These are phyloP conservation scores for Wickerhamia fluorescens DNA, from an alignment of 805 yeast genomes.

Conservation along the genomic window DNA sequence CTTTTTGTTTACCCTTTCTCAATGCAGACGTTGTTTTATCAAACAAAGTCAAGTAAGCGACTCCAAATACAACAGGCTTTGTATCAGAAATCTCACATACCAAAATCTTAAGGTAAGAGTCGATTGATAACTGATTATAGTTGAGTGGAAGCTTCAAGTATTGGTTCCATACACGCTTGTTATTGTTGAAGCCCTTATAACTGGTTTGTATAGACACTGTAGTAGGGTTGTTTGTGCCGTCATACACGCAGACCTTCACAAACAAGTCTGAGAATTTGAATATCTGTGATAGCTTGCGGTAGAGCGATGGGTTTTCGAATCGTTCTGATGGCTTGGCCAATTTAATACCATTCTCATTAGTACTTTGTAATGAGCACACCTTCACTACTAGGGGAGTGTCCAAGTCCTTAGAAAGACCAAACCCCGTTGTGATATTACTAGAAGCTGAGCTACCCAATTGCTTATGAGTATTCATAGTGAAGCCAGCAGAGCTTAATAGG, in stretches of 20 bases:
- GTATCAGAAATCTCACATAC: conserved; percentile 65
- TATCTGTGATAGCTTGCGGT: conserved; percentile 25
- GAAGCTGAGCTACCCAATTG: background rate
- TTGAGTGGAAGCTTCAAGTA: conserved; percentile 69
- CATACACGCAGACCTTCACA: conserved; percentile 24
- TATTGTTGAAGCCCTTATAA: conserved; percentile 25
- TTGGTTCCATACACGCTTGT: conserved; percentile 55
- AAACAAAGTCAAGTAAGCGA: conserved; percentile 54
- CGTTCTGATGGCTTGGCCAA: conserved; percentile 25
- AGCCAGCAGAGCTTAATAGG: too few species aligned
- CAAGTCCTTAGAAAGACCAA: conserved; percentile 35
- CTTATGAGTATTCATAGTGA: background rate
- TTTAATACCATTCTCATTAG: conserved; percentile 5
- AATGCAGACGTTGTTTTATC: conserved; percentile 46
- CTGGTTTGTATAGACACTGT: conserved; percentile 29
- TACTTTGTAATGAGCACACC: conserved; percentile 22
- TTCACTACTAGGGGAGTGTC: conserved; percentile 26
- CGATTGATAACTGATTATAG: conserved; percentile 62
- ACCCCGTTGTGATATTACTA: conserved; percentile 20
- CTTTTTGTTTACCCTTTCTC: conserved; percentile 63
- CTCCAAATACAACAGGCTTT: conserved; percentile 47
- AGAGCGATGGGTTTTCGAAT: conserved; percentile 27
- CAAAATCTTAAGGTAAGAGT: conserved; percentile 51
- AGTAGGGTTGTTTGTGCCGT: conserved; percentile 22
- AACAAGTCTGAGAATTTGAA: conserved; percentile 29